Evolutionary conservation across 148 eudicot genomes (phyloP).

Genomic region (Euryodendron excelsum): DNA sequence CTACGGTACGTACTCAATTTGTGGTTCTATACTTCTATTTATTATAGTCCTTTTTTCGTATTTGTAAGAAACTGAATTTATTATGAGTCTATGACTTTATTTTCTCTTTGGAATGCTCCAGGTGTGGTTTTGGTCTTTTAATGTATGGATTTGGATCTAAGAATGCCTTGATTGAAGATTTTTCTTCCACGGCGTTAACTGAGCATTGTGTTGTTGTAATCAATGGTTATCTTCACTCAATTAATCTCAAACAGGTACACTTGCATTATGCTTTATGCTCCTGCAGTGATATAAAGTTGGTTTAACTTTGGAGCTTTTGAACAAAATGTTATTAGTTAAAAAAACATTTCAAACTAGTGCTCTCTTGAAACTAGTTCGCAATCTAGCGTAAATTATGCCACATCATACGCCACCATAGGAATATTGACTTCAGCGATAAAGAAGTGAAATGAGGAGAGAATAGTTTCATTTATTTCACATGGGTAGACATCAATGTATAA

Average conservation of each 20-base stretch:
- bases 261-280: background rate
- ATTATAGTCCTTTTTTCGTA: slow-evolving; percentile 5
- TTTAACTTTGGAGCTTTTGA: too few relatives aligned
- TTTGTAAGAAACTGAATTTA: background rate
- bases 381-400: too few relatives aligned
- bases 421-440: too few relatives aligned
- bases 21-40: background rate
- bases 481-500: too few relatives aligned
- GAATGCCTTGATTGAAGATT: slow-evolving; percentile 84
- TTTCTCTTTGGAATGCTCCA: slow-evolving; percentile 23
- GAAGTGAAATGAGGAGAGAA: too few relatives aligned
- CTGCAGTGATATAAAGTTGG: background rate
- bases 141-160: slow-evolving; percentile 99
- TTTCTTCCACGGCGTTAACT: slow-evolving; percentile 71
- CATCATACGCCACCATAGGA: too few relatives aligned
- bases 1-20: slow-evolving; percentile 37
- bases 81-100: slow-evolving; percentile 1
- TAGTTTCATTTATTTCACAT: too few relatives aligned
- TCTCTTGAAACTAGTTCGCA: too few relatives aligned
- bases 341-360: too few relatives aligned
- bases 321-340: too few relatives aligned
- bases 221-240: slow-evolving; percentile 89
- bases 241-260: slow-evolving; percentile 85
- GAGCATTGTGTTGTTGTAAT: slow-evolving; percentile 72
- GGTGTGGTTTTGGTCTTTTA: slow-evolving; percentile 89